Conservation (phyloP, 768 basidiomycete genomes). For the Collybiopsis luxurians region DNA sequence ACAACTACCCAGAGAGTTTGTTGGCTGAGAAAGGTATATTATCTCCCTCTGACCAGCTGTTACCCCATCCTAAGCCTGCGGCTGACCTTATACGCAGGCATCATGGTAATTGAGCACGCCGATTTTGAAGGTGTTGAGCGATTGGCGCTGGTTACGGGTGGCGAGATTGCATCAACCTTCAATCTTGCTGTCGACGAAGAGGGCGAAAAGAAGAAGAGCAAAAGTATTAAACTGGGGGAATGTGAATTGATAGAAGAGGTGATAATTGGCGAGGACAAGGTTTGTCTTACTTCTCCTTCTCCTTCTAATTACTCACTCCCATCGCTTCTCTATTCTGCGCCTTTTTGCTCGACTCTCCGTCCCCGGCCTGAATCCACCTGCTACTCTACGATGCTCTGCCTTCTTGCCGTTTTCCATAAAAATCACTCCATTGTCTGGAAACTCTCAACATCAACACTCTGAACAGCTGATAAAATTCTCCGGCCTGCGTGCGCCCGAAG, state of each 20-base stretch:
- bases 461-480: constrained; percentile 97
- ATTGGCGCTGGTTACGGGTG: constrained; percentile 92
- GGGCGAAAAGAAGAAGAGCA: constrained; percentile 33
- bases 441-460: no score
- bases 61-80: no score
- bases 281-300: constrained; percentile 25
- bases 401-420: no score
- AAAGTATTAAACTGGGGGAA: constrained; percentile 84
- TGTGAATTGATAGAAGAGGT: constrained; percentile 98
- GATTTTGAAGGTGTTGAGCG: constrained; percentile 99
- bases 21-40: constrained; percentile 79
- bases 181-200: constrained; percentile 23
- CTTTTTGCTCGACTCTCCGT: no score
- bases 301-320: no score
- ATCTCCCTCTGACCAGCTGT: no score
- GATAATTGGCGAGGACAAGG: constrained; percentile 99
- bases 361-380: no score
- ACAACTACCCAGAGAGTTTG: constrained; percentile 97
- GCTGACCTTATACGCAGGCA: no score
- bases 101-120: constrained; percentile 96
- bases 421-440: no score
- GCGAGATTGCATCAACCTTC: constrained; percentile 96
- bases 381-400: no score
- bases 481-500: constrained; percentile 95
- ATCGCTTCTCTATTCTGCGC: no score